phyloP scores from a whole-genome alignment of 306 rosid species.

The Crotalaria pallida region DNA sequence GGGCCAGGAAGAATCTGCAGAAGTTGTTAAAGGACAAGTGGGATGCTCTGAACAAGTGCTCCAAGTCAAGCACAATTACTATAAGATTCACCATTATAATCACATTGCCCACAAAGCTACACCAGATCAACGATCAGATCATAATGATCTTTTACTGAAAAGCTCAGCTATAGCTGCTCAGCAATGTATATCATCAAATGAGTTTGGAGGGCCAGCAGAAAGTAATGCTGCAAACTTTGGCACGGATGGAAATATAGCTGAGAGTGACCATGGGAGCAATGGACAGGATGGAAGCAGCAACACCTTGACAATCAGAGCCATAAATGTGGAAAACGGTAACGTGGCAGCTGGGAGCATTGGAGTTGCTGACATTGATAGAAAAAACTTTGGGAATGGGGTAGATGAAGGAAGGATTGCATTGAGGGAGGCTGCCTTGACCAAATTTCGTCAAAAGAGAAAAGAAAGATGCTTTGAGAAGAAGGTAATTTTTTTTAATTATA shows the following conservation, averaged over 20 bases:
- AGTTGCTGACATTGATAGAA: slow-evolving; percentile 25
- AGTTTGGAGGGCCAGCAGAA: slow-evolving; percentile 32
- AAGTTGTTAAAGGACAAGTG: slow-evolving; percentile 21
- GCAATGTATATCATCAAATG: slow-evolving; percentile 41
- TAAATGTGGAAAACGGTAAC: slow-evolving; percentile 30
- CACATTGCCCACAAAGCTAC: slow-evolving; percentile 31
- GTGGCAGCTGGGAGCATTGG: slow-evolving; percentile 32
- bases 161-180: slow-evolving; percentile 26
- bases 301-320: slow-evolving; percentile 29
- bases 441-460: slow-evolving; percentile 68
- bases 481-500: slow-evolving; percentile 38
- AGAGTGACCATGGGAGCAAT: slow-evolving; percentile 44
- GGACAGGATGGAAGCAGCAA: slow-evolving; percentile 39
- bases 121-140: slow-evolving; percentile 26
- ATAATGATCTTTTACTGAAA: slow-evolving; percentile 26
- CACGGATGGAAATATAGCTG: slow-evolving; percentile 36
- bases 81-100: slow-evolving; percentile 42
- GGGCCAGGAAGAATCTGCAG: slow-evolving; percentile 24
- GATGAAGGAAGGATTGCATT: slow-evolving; percentile 44
- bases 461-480: slow-evolving; percentile 77
- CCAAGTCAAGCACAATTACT: slow-evolving; percentile 36
- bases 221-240: slow-evolving; percentile 32
- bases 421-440: slow-evolving; percentile 71
- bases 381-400: slow-evolving; percentile 29
- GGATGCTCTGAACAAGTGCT: slow-evolving; percentile 39